Evolutionary conservation across 257 asterid genomes (phyloP), one percentile per base, ranked within the genome.

Genomic region (Ilex aquifolium): DNA sequence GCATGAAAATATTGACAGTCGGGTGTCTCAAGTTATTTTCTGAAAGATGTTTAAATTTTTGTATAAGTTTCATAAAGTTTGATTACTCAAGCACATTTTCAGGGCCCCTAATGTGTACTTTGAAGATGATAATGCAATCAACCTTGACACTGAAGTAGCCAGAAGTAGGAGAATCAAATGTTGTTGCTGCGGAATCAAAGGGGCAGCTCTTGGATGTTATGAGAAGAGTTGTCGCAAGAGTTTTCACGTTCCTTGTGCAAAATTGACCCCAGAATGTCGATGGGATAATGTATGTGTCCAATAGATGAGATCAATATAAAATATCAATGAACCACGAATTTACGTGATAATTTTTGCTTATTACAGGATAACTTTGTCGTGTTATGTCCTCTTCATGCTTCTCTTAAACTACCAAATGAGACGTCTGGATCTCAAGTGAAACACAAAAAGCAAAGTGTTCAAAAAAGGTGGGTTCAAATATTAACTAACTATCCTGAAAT

Each of bases 91-190:
- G 60, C 66, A 60, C 65, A 71, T 60, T 61, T 74, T 69, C 92
- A 92, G 99, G 99, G 99, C 97, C 48, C 97, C 99, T 48, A 87
- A 92, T 64, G 97, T 83, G 52, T 92, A 83, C 69, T 92, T 85
- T 61, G 85, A 87, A 70, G 91, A 70, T 30, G 88, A 83, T 72
- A 51, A 69, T 32, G 81, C 61, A 71, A 65, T 85, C 79, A 92
- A 92, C 80, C 95, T 92, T 53, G 97, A 87, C 62, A 44, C 80
- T 66, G 97, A 92, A 70, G 54, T 92, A 72, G 71, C 80, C 21
- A 89, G 99, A 83, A 92, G 99, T 70, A 76, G 86, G 58, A 79
- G 86, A 72, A 83, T 89, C 54, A 83, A 63, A 61, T 92, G 99
- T 77, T 74, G 79, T 65, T 80, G 88, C 72, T 92, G 99, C 78